phyloP scores from a whole-genome alignment of 2,329 filamentous ascomycete species.

The Arthrocladium fulminans region DNA sequence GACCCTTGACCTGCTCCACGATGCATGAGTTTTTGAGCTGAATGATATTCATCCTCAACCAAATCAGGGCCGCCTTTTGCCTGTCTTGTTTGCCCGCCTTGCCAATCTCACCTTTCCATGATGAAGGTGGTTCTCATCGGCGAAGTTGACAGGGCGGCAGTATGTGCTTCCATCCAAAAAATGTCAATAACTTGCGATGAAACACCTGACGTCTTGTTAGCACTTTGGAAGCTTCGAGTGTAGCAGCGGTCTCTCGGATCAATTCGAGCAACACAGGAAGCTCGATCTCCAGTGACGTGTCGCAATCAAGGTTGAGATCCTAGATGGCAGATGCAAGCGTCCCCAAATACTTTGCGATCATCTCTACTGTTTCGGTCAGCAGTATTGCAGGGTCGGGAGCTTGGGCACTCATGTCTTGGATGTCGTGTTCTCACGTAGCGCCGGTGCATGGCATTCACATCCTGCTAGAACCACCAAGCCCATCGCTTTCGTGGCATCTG shows the following conservation, averaged over 20 bases:
- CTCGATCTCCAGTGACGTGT: background rate
- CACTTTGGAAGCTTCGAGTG: background rate
- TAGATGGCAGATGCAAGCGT: constrained; percentile 1
- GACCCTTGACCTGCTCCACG: background rate
- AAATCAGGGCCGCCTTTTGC: too few species aligned
- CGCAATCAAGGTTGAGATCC: background rate
- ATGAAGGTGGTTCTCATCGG: background rate
- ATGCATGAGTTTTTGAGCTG: background rate
- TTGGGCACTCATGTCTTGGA: background rate
- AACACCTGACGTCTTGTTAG: background rate
- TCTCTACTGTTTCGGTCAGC: background rate
- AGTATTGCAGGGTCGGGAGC: background rate
- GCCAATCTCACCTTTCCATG: background rate
- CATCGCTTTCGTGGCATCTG: background rate
- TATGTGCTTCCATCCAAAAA: background rate
- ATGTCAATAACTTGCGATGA: background rate
- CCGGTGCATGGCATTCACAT: background rate
- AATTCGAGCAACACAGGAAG: background rate
- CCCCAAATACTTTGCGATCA: background rate
- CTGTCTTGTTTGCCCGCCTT: constrained; percentile 3
- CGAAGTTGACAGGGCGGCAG: background rate
- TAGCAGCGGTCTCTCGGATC: background rate
- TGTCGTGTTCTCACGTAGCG: background rate
- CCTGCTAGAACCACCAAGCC: background rate
- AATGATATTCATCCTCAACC: background rate